phyloP scores from a whole-genome alignment of 2,329 filamentous ascomycete genomes.

The Aspergillus sp. region DNA sequence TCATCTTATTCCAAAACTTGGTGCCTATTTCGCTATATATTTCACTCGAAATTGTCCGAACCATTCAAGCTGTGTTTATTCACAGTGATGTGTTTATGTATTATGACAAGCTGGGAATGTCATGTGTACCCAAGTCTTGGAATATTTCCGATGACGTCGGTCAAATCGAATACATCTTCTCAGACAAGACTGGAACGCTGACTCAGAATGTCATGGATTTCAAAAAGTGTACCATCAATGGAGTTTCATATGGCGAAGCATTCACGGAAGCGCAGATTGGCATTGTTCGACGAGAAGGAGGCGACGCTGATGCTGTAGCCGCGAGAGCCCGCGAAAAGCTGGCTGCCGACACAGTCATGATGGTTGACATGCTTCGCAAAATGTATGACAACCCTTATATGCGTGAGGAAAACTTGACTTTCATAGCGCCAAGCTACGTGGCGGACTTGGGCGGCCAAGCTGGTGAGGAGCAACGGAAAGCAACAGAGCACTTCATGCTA shows the following conservation, averaged over 20 bases:
- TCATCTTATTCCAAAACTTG: conserved; percentile 98
- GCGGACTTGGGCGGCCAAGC: conserved; percentile 77
- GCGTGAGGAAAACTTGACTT: conserved; percentile 85
- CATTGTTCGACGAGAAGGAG: conserved; percentile 87
- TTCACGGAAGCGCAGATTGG: conserved; percentile 97
- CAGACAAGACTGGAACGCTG: conserved; percentile 86
- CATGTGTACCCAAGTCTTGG: conserved; percentile 96
- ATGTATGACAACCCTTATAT: conserved; percentile 90
- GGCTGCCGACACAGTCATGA: conserved; percentile 70
- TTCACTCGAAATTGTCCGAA: conserved; percentile 91
- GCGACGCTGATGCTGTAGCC: conserved; percentile 80
- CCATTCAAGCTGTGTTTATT: conserved; percentile 92
- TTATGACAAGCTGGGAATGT: conserved; percentile 89
- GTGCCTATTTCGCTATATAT: conserved; percentile 98
- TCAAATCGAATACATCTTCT: conserved; percentile 99
- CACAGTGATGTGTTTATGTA: conserved; percentile 97
- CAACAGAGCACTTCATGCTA: conserved; percentile 90
- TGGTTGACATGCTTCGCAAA: conserved; percentile 70
- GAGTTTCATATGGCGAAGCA: conserved; percentile 93
- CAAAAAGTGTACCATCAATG: conserved; percentile 96
- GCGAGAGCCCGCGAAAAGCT: conserved; percentile 75
- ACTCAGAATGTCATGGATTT: conserved; percentile 98
- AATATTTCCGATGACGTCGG: conserved; percentile 98
- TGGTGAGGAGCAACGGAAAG: conserved; percentile 72
- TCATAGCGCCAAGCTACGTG: conserved; percentile 87